Percentiles rank a stretch among this genome's conserved stretches.
Conservation (phyloP, 805 yeast species). For the Wickerhamomyces chambardii region DNA sequence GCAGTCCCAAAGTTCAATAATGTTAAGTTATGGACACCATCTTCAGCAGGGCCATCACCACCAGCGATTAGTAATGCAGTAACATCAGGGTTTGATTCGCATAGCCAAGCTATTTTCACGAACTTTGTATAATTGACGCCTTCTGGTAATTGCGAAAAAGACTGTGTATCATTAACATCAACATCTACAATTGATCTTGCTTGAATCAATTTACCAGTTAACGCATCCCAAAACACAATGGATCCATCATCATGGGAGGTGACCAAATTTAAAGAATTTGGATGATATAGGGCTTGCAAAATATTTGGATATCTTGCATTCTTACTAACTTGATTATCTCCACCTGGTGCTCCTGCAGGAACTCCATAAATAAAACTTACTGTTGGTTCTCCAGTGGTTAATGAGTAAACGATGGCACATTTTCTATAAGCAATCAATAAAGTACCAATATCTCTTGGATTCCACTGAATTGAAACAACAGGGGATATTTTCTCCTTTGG, state of each 20-base stretch:
- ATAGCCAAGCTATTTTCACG: slow-evolving; percentile 62
- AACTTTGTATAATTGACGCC: slow-evolving; percentile 27
- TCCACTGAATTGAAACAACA: slow-evolving; percentile 63
- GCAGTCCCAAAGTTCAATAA: slow-evolving; percentile 74
- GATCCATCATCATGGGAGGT: slow-evolving; percentile 80
- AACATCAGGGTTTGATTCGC: slow-evolving; percentile 70
- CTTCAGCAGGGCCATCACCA: slow-evolving; percentile 38
- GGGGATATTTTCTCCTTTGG: slow-evolving; percentile 54
- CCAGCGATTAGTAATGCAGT: slow-evolving; percentile 70
- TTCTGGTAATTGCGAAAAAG: slow-evolving; percentile 7
- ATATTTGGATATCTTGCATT: slow-evolving; percentile 30
- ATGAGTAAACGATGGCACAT: slow-evolving; percentile 59
- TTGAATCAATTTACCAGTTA: slow-evolving; percentile 61
- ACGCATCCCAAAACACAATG: slow-evolving; percentile 88
- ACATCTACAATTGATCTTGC: slow-evolving; percentile 68
- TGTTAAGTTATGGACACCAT: slow-evolving; percentile 35
- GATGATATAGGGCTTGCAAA: slow-evolving; percentile 70
- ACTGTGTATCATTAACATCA: slow-evolving; percentile 46
- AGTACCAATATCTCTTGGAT: slow-evolving; percentile 84
- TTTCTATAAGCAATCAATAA: slow-evolving; percentile 66
- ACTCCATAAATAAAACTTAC: slow-evolving; percentile 51
- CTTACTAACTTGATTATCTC: slow-evolving; percentile 30
- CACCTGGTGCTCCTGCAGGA: slow-evolving; percentile 67
- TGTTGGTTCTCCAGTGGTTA: slow-evolving; percentile 51
- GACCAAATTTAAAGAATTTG: slow-evolving; percentile 80